These are phyloP conservation scores for Fusarium udum DNA, from an alignment of 2,329 filamentous ascomycete species.

Conservation along the genomic window DNA sequence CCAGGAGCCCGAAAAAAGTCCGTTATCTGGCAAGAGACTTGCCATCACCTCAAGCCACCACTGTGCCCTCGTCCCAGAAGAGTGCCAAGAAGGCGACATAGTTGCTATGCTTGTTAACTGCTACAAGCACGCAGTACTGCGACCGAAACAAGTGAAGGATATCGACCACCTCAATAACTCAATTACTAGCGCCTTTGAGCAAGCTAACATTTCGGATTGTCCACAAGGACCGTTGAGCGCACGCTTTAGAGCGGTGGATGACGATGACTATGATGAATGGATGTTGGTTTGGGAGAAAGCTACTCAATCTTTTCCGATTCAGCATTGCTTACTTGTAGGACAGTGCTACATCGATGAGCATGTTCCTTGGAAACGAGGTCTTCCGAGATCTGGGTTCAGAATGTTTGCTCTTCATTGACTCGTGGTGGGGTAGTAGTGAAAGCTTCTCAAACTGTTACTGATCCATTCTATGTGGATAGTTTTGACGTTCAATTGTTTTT, in stretches of 20 bases:
- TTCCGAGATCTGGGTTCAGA: not conserved
- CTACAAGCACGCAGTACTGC: not conserved
- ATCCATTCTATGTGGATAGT: no score
- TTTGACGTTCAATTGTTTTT: no score
- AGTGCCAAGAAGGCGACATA: not conserved
- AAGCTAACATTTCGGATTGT: not conserved
- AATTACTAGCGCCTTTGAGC: not conserved
- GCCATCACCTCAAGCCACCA: not conserved
- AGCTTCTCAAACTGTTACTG: not conserved
- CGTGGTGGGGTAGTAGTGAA: not conserved
- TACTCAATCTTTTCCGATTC: not conserved
- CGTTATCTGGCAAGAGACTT: not conserved
- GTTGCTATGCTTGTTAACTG: not conserved
- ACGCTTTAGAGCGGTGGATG: not conserved
- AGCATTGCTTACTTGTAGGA: not conserved
- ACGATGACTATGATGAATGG: not conserved
- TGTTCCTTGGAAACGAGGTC: not conserved
- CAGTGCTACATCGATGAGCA: not conserved
- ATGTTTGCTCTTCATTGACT: not conserved
- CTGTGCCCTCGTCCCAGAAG: not conserved
- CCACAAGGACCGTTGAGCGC: rapidly evolving
- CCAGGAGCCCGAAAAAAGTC: no score
- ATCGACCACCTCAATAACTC: rapidly evolving
- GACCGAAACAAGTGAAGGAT: not conserved
- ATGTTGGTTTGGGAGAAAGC: not conserved